Percentiles rank a stretch among this genome's conserved stretches.
phyloP scores from a whole-genome alignment of 441 rosid genomes.

The Jatropha multifida region DNA sequence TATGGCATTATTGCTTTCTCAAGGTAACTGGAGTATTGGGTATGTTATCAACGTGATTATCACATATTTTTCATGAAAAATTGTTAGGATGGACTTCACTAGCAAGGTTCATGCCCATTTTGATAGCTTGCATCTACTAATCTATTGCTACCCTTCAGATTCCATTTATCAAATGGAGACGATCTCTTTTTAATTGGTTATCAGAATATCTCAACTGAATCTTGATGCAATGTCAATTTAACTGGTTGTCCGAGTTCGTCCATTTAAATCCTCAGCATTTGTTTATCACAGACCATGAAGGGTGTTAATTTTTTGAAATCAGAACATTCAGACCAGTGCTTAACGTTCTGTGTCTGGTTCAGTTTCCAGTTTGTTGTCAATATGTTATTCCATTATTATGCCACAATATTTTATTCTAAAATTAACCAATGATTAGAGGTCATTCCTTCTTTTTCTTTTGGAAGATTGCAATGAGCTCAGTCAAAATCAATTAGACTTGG shows the following conservation, averaged over 20 bases:
- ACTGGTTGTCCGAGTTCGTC: no score
- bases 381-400: background rate
- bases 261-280: background rate
- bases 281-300: background rate
- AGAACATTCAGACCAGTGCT: background rate
- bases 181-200: slow-evolving; percentile 6
- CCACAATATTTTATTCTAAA: slow-evolving; percentile 1
- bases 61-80: slow-evolving; percentile 1
- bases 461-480: background rate
- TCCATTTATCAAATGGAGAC: background rate
- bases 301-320: background rate
- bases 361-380: slow-evolving; percentile 1
- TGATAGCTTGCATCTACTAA: background rate
- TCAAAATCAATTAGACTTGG: background rate
- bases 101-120: slow-evolving; percentile 10
- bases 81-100: background rate
- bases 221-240: no score
- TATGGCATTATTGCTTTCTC: background rate
- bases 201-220: background rate
- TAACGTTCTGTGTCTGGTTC: slow-evolving; percentile 7
- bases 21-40: slow-evolving; percentile 8
- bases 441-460: background rate
- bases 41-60: background rate
- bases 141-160: background rate
- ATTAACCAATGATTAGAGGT: background rate